Evolutionary conservation across 2,329 filamentous ascomycete genomes (phyloP).

Genomic region (Penicillium freii): DNA sequence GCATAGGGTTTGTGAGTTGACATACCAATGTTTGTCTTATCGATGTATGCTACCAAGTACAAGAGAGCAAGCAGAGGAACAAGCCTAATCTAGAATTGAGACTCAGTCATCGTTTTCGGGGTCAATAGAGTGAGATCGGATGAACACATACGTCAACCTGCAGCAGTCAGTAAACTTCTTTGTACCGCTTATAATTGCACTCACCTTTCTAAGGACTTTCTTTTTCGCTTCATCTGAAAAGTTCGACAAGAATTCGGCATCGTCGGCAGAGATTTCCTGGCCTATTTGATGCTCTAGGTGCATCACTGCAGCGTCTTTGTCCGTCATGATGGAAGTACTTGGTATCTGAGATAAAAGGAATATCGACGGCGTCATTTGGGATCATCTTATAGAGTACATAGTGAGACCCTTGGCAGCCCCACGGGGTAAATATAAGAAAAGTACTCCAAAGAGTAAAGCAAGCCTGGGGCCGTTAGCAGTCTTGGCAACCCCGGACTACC

Average conservation of each 20-base stretch:
- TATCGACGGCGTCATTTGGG: not conserved
- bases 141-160: not conserved
- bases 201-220: slow-evolving; percentile 19
- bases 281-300: slow-evolving; percentile 14
- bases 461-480: not conserved
- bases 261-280: slow-evolving; percentile 17
- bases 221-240: slow-evolving; percentile 28
- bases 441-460: not conserved
- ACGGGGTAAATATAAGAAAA: not conserved
- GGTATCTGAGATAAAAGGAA: not conserved
- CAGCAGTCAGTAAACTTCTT: not conserved
- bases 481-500: slow-evolving; percentile 1
- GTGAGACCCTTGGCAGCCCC: not conserved
- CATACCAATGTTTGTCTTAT: slow-evolving; percentile 21
- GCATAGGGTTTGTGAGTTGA: not conserved
- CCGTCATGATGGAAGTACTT: not conserved
- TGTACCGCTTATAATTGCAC: not conserved
- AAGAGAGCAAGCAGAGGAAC: slow-evolving; percentile 19
- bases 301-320: slow-evolving; percentile 14
- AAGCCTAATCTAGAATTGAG: slow-evolving; percentile 4
- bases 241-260: slow-evolving; percentile 30
- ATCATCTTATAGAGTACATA: not conserved
- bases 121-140: not conserved
- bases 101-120: not conserved
- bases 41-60: slow-evolving; percentile 20